These are phyloP conservation scores for Penicillium verrucosum DNA, from an alignment of 2,329 filamentous ascomycete genomes.

Conservation along the genomic window DNA sequence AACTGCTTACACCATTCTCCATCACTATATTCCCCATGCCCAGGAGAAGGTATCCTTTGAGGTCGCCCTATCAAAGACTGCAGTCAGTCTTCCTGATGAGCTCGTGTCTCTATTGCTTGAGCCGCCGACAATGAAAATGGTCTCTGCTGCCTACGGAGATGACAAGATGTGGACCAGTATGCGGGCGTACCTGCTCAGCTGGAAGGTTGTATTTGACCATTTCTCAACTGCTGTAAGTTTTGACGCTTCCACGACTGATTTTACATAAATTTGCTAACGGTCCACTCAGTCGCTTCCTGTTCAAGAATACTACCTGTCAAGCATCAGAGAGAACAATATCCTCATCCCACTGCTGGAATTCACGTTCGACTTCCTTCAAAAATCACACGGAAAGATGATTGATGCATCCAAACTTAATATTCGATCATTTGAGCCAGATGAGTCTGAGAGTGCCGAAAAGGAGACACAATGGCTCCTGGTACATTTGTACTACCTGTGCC, in stretches of 20 bases:
- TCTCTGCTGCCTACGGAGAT: conserved; percentile 63
- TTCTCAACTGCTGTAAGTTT: conserved; percentile 62
- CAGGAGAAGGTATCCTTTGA: conserved; percentile 84
- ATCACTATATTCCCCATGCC: conserved; percentile 69
- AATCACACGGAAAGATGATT: conserved; percentile 68
- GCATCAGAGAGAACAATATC: conserved; percentile 71
- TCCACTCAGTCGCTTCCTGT: conserved; percentile 66
- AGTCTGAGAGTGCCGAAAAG: conserved; percentile 65
- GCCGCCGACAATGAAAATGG: conserved; percentile 66
- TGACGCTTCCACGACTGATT: not conserved
- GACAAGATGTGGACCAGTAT: conserved; percentile 65
- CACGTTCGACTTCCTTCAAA: conserved; percentile 78
- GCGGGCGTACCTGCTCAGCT: conserved; percentile 79
- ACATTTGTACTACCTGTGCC: conserved; percentile 78
- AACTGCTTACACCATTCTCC: conserved; percentile 75
- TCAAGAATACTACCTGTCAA: conserved; percentile 73
- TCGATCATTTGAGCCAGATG: conserved; percentile 56
- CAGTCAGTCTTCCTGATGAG: conserved; percentile 75
- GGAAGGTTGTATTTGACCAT: conserved; percentile 86
- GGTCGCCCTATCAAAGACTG: conserved; percentile 51
- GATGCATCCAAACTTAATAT: conserved; percentile 69
- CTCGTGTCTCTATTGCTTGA: conserved; percentile 79
- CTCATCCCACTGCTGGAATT: conserved; percentile 71
- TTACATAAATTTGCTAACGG: conserved; percentile 22
- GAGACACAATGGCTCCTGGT: conserved; percentile 80